Evolutionary conservation across 129 eudicot species (phyloP).

Genomic region (Chrysanthemum makinoi): DNA sequence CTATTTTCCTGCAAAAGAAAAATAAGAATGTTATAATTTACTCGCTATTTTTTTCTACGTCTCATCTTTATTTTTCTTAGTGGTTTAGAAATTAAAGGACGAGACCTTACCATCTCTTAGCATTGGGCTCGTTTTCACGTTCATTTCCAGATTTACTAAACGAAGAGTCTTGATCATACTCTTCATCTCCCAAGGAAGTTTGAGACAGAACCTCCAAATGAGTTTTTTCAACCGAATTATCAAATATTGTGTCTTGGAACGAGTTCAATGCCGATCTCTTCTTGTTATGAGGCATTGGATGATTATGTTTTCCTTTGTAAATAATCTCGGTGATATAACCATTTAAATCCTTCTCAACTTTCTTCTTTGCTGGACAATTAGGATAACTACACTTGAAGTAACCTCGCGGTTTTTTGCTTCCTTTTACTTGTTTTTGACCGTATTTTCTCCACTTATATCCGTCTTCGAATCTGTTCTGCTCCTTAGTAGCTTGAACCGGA

Average conservation of each 20-base stretch:
- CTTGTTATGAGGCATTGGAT: conserved; percentile 75
- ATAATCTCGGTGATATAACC: conserved; percentile 80
- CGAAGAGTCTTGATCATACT: conserved; percentile 63
- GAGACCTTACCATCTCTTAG: conserved; percentile 73
- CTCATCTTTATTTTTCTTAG: background rate
- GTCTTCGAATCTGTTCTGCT: conserved; percentile 64
- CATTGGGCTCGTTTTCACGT: conserved; percentile 63
- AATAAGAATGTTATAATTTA: background rate
- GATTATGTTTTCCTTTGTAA: conserved; percentile 85
- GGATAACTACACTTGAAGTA: conserved; percentile 77
- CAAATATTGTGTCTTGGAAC: conserved; percentile 28
- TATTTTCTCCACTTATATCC: conserved; percentile 98
- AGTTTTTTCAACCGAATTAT: conserved; percentile 26
- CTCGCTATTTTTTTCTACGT: background rate
- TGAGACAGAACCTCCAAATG: conserved; percentile 49
- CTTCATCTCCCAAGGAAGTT: conserved; percentile 66
- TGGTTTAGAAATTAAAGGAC: background rate
- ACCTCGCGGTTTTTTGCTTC: conserved; percentile 84
- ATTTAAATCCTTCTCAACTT: conserved; percentile 67
- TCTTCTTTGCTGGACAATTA: conserved; percentile 77
- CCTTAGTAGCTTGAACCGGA: conserved; percentile 47
- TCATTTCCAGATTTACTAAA: conserved; percentile 61
- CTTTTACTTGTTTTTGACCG: conserved; percentile 91
- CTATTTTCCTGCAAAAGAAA: conserved; percentile 59
- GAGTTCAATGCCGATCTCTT: conserved; percentile 50